Base-by-base conservation (phyloP, 106 monocot genomes). In the Apostasia ramifera region DNA sequence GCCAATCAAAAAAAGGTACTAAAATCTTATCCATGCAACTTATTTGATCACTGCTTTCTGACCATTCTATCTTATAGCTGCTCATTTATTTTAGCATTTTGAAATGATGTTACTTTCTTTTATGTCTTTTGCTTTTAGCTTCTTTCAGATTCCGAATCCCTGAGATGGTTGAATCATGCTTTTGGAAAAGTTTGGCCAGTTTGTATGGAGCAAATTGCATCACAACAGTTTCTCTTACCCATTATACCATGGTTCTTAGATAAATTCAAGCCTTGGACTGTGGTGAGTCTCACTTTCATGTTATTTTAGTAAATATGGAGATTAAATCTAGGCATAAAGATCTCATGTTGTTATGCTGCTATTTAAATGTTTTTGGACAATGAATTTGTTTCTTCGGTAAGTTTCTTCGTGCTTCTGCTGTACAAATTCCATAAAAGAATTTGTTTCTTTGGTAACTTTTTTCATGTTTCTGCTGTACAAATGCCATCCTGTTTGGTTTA, bases 181-280 rank as follows among this genome's bases (percentile, higher is more conserved):
- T 73, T 89, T 55, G 84, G 80, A 57, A 88, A 86, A 71, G 76
- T 89, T 70, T 95, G 95, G 95, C 91, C 95, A 44, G 79, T 95
- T 59, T 95, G 91, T 70, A 84, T 91, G 88, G 88, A 95, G 62
- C 69, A 89, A 49, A 78, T 95, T 58, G 83, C 78, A 6, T 95
- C 95, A 41, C 86, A 95, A 77, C 79, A 89, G 40, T 89, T 95
- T 65, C 80, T 95, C 40, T 66, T 84, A 62, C 95, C 91, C 42
- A 86, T 95, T 55, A 82, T 91, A 66, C 95, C 95, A 14, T 95
- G 92, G 91, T 95, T 95, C 71, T 73, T 95, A 70, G 84, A 91
- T 70, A 95, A 91, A 49, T 95, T 78, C 80, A 95, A 95, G 79
- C 95, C 95, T 59, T 91, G 88, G 88, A 88, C 88, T 52, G 94